These are phyloP conservation scores for Chaetomium cochliodes DNA, from an alignment of 495 filamentous ascomycete genomes.

Conservation along the genomic window DNA sequence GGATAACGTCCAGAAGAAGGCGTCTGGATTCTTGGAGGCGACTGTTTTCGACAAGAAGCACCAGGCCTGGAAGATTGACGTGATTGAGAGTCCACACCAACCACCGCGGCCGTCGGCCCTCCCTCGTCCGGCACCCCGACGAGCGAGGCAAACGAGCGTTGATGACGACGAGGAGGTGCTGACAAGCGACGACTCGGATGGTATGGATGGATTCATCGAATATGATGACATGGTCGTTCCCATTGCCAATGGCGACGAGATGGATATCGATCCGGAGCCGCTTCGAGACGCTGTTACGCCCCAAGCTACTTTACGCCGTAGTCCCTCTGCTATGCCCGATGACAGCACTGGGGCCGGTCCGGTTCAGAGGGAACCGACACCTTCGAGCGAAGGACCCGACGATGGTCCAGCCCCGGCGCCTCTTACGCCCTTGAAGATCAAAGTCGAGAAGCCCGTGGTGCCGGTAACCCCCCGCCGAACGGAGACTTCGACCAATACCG, in stretches of 20 bases:
- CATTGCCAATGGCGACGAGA: slow-evolving; percentile 15
- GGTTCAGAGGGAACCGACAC: not conserved
- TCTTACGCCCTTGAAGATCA: slow-evolving; percentile 15
- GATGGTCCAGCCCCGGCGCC: not conserved
- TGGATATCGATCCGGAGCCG: slow-evolving; percentile 23
- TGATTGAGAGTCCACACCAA: slow-evolving; percentile 49
- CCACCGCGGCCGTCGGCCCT: slow-evolving; percentile 48
- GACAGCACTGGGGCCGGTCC: not conserved
- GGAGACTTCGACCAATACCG: not conserved
- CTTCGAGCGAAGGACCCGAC: not conserved
- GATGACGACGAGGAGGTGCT: slow-evolving; percentile 46
- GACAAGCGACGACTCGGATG: slow-evolving; percentile 48
- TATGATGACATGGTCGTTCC: slow-evolving; percentile 26
- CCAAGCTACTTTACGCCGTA: not conserved
- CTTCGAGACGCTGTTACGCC: not conserved
- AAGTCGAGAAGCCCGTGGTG: not conserved
- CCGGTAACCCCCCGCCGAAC: slow-evolving; percentile 12
- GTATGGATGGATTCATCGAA: slow-evolving; percentile 46
- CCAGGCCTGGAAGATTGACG: slow-evolving; percentile 51
- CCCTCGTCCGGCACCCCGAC: slow-evolving; percentile 31
- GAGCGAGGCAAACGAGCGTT: slow-evolving; percentile 20
- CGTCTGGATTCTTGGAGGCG: slow-evolving; percentile 53
- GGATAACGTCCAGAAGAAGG: slow-evolving; percentile 50
- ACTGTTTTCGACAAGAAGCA: slow-evolving; percentile 61
- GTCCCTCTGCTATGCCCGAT: not conserved